These are phyloP conservation scores for Leccinum boreale DNA, from an alignment of 768 basidiomycete genomes.

Conservation along the genomic window DNA sequence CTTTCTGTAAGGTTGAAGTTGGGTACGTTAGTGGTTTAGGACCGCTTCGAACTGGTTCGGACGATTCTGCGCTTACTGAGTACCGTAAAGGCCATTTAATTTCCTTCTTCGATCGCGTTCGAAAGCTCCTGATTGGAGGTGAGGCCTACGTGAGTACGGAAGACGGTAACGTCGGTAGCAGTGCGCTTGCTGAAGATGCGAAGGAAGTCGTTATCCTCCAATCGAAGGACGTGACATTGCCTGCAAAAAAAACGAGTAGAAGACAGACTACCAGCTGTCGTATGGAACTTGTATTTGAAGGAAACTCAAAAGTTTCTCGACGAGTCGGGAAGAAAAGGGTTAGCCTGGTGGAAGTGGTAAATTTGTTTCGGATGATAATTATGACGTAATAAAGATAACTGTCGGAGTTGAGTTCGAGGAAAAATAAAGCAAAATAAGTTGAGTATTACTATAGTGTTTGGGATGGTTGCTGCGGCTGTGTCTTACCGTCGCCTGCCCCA, in stretches of 20 bases:
- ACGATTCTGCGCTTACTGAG: neutral
- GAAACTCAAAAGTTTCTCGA: neutral
- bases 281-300: too few relatives aligned
- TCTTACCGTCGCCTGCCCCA: constrained; percentile 9
- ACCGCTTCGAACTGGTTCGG: neutral
- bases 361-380: too few relatives aligned
- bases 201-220: neutral
- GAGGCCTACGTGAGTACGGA: neutral
- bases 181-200: neutral
- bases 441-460: neutral
- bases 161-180: neutral
- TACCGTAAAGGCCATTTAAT: neutral
- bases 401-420: constrained; percentile 22
- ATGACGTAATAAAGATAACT: neutral
- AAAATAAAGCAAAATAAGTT: constrained; percentile 22
- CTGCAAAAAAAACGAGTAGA: too few relatives aligned
- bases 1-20: neutral
- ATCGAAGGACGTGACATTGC: neutral
- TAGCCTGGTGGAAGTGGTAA: too few relatives aligned
- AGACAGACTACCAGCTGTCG: too few relatives aligned
- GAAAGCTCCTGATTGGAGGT: neutral
- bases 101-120: neutral
- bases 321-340: too few relatives aligned
- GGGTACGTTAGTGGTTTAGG: neutral
- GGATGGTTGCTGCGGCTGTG: constrained; percentile 11